Percentiles rank a stretch among this genome's conserved stretches.
Evolutionary conservation across 129 eudicot genomes (phyloP).

Genomic region (Scalesia atractyloides): DNA sequence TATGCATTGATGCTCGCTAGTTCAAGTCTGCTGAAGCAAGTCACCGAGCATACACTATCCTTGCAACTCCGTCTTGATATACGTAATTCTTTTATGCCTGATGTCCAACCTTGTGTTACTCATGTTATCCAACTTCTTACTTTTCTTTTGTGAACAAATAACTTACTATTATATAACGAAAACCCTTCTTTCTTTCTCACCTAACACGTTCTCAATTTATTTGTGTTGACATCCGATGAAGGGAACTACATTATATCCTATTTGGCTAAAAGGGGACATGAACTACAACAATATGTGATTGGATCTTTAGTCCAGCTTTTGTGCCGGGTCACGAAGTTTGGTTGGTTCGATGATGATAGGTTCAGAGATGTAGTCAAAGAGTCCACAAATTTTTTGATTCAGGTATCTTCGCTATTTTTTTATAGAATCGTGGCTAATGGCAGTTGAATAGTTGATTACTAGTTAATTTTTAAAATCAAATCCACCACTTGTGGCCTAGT

Average conservation of each 20-base stretch:
- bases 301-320: constrained; percentile 88
- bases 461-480: not conserved
- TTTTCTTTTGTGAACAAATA: constrained; percentile 1
- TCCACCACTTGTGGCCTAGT: too few species aligned
- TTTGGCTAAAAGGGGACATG: constrained; percentile 97
- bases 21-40: constrained; percentile 99
- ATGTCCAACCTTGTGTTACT: not conserved
- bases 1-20: constrained; percentile 99
- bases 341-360: constrained; percentile 95
- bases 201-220: constrained; percentile 33
- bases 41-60: constrained; percentile 90
- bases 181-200: not conserved
- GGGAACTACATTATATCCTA: constrained; percentile 91
- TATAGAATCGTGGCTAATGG: not conserved
- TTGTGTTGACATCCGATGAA: constrained; percentile 48
- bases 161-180: not conserved
- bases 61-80: constrained; percentile 98
- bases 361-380: constrained; percentile 89
- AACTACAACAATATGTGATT: constrained; percentile 80
- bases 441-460: not conserved
- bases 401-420: constrained; percentile 45
- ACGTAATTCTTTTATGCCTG: constrained; percentile 53
- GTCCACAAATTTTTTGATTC: constrained; percentile 76
- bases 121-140: not conserved
- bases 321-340: constrained; percentile 92